phyloP scores from a whole-genome alignment of 139 green algal species.

The Mesotaenium endlicherianum region DNA sequence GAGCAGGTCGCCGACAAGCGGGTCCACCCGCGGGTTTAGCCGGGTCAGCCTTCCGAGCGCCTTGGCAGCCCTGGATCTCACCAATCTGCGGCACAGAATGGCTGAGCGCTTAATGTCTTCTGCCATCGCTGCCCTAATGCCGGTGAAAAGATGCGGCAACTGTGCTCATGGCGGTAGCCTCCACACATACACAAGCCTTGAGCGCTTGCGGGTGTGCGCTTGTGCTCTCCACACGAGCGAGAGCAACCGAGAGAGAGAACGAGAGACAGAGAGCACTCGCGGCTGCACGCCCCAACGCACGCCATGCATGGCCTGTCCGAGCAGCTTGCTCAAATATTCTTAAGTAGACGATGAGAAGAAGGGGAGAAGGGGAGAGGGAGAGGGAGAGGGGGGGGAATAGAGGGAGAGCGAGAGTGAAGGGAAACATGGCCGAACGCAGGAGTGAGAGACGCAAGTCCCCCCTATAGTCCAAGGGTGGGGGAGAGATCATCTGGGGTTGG shows the following conservation, averaged over 20 bases:
- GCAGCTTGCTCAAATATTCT: too few relatives aligned
- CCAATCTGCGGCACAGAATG: conserved; percentile 16
- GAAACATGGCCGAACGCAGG: not conserved
- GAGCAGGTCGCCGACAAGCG: conserved; percentile 35
- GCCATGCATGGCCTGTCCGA: too few relatives aligned
- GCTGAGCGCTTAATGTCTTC: too few relatives aligned
- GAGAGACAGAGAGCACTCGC: too few relatives aligned
- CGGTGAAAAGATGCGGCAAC: too few relatives aligned
- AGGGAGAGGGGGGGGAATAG: not conserved
- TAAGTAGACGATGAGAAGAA: not conserved
- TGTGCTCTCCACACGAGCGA: too few relatives aligned
- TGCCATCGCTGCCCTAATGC: too few relatives aligned
- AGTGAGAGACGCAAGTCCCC: not conserved
- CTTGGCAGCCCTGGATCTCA: conserved; percentile 35
- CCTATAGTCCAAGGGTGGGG: not conserved
- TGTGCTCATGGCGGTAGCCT: too few relatives aligned
- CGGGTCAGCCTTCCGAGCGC: conserved; percentile 33
- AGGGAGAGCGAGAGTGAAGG: not conserved
- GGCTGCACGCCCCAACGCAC: too few relatives aligned
- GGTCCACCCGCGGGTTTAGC: conserved; percentile 44
- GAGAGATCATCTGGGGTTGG: not conserved
- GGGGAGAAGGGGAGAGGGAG: not conserved
- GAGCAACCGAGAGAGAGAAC: too few relatives aligned
- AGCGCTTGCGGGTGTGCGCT: too few relatives aligned
- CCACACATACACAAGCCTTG: too few relatives aligned